A percentile compares a stretch with the other conserved stretches of the same genome.
phyloP scores from a whole-genome alignment of 2,329 filamentous ascomycete species.

The Neobulgaria alba region DNA sequence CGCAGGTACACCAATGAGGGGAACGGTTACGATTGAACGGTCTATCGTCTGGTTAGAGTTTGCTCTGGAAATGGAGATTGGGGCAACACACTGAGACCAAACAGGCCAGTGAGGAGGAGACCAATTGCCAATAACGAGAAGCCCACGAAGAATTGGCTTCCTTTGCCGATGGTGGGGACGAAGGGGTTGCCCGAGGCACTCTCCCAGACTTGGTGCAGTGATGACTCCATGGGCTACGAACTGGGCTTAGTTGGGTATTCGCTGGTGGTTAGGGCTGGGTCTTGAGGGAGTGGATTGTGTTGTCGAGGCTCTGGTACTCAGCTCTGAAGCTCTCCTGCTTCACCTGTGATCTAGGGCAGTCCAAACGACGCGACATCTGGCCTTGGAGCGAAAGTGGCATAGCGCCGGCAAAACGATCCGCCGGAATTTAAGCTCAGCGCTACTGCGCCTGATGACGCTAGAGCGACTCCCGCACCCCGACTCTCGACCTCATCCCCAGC shows the following conservation, averaged over 20 bases:
- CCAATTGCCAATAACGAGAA: conserved; percentile 67
- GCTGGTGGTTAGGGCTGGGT: background rate
- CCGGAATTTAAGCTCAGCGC: conserved; percentile 14
- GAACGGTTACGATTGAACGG: conserved; percentile 69
- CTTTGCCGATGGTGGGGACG: conserved; percentile 69
- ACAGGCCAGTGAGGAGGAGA: conserved; percentile 65
- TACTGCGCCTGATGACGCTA: too few relatives aligned
- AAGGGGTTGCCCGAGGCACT: conserved; percentile 83
- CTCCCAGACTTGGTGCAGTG: conserved; percentile 87
- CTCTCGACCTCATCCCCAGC: too few relatives aligned
- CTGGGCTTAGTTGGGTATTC: conserved; percentile 5
- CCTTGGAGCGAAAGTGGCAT: conserved; percentile 8
- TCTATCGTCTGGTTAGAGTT: conserved; percentile 43
- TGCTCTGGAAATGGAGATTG: background rate
- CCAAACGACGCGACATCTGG: conserved; percentile 17
- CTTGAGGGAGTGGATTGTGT: background rate
- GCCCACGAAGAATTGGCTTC: conserved; percentile 73
- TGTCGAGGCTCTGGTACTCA: background rate
- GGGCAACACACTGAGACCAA: conserved; percentile 64
- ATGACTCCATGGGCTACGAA: conserved; percentile 58
- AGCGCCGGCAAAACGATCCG: conserved; percentile 9
- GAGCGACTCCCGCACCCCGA: too few relatives aligned
- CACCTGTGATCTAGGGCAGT: background rate
- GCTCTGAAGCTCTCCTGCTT: too few relatives aligned
- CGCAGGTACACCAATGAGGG: conserved; percentile 73